Percentiles rank a stretch among this genome's conserved stretches.
Evolutionary conservation across 2,329 filamentous ascomycete species (phyloP).

Genomic region (Sporothrix mexicana): DNA sequence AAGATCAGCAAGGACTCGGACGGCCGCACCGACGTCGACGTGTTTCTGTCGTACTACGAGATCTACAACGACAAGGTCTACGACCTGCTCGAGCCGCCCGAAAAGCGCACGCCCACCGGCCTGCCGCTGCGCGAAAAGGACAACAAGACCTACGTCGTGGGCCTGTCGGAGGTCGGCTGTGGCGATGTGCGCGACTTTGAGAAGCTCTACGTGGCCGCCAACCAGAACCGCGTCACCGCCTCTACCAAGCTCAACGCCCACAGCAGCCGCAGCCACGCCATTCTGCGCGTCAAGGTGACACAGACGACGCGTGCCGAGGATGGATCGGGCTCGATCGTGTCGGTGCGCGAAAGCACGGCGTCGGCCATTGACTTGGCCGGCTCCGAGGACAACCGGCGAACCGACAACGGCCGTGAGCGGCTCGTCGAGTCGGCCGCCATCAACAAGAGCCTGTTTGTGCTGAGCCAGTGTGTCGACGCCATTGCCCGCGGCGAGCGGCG

Average conservation of each 20-base stretch:
- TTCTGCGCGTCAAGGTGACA: slow-evolving; percentile 86
- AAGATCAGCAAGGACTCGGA: slow-evolving; percentile 82
- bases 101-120: slow-evolving; percentile 82
- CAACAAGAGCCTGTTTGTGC: slow-evolving; percentile 94
- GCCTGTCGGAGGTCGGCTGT: slow-evolving; percentile 81
- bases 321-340: slow-evolving; percentile 58
- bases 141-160: slow-evolving; percentile 85
- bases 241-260: slow-evolving; percentile 92
- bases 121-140: slow-evolving; percentile 84
- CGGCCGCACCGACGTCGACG: slow-evolving; percentile 72
- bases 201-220: slow-evolving; percentile 85
- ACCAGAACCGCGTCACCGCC: slow-evolving; percentile 86
- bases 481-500: slow-evolving; percentile 77
- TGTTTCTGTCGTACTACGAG: slow-evolving; percentile 89
- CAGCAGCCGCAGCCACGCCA: slow-evolving; percentile 87
- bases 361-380: slow-evolving; percentile 95
- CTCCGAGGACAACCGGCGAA: slow-evolving; percentile 92
- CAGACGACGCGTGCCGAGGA: slow-evolving; percentile 61
- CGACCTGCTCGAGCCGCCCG: slow-evolving; percentile 84
- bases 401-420: slow-evolving; percentile 90
- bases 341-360: slow-evolving; percentile 73
- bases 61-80: slow-evolving; percentile 97
- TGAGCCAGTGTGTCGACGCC: slow-evolving; percentile 94
- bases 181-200: slow-evolving; percentile 89
- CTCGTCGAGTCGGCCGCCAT: slow-evolving; percentile 95